A percentile compares a stretch with the other conserved stretches of the same genome.
Conservation (phyloP, 768 basidiomycete species). For the Mycena sanguinolenta region DNA sequence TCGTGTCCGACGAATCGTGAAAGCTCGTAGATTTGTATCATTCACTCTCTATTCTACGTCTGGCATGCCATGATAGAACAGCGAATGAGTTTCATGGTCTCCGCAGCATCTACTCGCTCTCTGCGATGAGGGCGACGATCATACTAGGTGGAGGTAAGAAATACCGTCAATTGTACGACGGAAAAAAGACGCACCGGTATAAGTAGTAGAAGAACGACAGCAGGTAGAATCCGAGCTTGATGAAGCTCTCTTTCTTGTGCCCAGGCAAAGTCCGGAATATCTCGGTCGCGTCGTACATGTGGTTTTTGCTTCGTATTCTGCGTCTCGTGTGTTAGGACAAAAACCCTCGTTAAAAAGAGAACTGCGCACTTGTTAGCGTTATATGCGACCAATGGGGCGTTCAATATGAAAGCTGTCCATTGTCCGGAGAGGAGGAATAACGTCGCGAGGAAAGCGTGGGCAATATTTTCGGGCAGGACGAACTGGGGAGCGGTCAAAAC, state of each 20-base stretch:
- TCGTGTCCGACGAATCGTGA: not conserved
- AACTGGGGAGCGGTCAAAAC: slow-evolving; percentile 69
- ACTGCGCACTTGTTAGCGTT: slow-evolving; percentile 91
- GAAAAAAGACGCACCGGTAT: slow-evolving; percentile 73
- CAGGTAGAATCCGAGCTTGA: slow-evolving; percentile 95
- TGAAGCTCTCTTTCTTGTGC: slow-evolving; percentile 97
- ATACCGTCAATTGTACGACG: not conserved
- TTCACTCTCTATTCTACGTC: slow-evolving; percentile 23
- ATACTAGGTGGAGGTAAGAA: slow-evolving; percentile 60
- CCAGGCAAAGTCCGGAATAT: slow-evolving; percentile 94
- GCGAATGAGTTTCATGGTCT: slow-evolving; percentile 33
- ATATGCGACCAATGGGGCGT: slow-evolving; percentile 88
- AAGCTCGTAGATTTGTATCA: slow-evolving; percentile 9
- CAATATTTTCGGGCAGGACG: slow-evolving; percentile 95
- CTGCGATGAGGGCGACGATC: slow-evolving; percentile 89
- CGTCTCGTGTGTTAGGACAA: slow-evolving; percentile 10
- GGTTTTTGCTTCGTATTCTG: slow-evolving; percentile 92
- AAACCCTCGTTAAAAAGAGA: not conserved
- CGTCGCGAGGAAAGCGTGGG: slow-evolving; percentile 91
- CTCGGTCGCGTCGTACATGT: slow-evolving; percentile 99
- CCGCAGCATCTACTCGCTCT: slow-evolving; percentile 65
- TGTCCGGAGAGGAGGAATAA: slow-evolving; percentile 96
- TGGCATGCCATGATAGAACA: slow-evolving; percentile 16
- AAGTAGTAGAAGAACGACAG: slow-evolving; percentile 94
- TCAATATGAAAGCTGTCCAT: slow-evolving; percentile 93